These are phyloP conservation scores for Luvunga scandens DNA, from an alignment of 345 rosid species.

Conservation along the genomic window DNA sequence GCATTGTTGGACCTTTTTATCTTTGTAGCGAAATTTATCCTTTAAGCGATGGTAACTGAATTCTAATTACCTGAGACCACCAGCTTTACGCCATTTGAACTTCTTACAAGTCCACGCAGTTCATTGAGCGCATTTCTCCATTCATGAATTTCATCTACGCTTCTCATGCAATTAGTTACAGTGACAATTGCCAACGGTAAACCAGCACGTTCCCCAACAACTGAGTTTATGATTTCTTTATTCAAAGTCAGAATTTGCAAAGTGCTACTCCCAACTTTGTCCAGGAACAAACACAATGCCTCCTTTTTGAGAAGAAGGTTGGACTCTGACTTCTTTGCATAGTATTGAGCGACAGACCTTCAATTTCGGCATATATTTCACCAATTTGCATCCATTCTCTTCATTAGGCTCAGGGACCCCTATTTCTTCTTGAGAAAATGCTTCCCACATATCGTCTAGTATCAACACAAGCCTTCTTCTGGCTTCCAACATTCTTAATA, in stretches of 20 bases:
- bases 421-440: neutral
- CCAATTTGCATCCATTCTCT: slow-evolving; percentile 11
- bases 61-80: neutral
- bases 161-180: slow-evolving; percentile 13
- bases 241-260: neutral
- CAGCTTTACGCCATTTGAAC: too few species aligned
- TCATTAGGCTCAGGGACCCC: slow-evolving; percentile 1
- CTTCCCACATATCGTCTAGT: neutral
- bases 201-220: neutral
- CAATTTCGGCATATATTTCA: neutral
- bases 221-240: neutral
- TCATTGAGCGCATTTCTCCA: slow-evolving; percentile 20
- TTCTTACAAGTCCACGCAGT: neutral
- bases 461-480: neutral
- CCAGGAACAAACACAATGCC: too few species aligned
- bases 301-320: neutral
- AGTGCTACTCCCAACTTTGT: neutral
- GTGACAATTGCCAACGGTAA: slow-evolving; percentile 18
- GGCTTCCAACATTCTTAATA: neutral
- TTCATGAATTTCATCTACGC: neutral
- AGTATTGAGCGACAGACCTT: neutral
- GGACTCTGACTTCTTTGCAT: neutral
- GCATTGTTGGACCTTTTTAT: neutral
- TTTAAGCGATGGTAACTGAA: slow-evolving; percentile 19
- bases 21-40: too few species aligned